Percentiles rank a stretch among this genome's conserved stretches.
Conservation (phyloP, 176 grass and related monocot genomes). For the Oryza glumipatula region DNA sequence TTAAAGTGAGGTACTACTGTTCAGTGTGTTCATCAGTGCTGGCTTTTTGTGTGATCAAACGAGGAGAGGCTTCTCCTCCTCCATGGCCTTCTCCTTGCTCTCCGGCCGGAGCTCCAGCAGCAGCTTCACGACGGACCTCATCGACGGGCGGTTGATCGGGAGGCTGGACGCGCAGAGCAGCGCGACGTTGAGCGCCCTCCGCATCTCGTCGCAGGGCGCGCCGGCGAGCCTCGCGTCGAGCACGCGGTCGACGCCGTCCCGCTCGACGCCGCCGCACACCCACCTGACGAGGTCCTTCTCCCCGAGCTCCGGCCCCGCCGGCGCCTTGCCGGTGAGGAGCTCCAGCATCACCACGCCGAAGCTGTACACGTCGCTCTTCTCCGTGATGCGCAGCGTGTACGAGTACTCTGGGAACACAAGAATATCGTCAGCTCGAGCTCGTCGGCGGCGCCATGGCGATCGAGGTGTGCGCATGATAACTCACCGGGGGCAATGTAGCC, state of each 20-base stretch:
- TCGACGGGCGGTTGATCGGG: slow-evolving; percentile 61
- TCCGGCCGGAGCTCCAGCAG: slow-evolving; percentile 44
- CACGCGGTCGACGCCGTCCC: slow-evolving; percentile 46
- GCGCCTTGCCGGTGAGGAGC: slow-evolving; percentile 62
- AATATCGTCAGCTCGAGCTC: not conserved
- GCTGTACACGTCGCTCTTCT: slow-evolving; percentile 96
- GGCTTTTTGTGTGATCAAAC: slow-evolving; percentile 26
- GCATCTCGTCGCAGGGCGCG: slow-evolving; percentile 48
- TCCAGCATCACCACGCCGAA: slow-evolving; percentile 89
- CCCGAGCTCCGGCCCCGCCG: slow-evolving; percentile 57
- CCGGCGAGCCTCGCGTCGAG: slow-evolving; percentile 62
- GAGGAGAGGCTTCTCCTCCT: slow-evolving; percentile 25
- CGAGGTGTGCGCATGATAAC: not conserved
- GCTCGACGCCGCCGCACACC: slow-evolving; percentile 55
- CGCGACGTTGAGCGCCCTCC: slow-evolving; percentile 61
- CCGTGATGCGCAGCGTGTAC: slow-evolving; percentile 73
- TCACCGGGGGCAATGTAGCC: slow-evolving; percentile 91
- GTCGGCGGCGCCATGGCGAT: not conserved
- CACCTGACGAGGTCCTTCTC: slow-evolving; percentile 77
- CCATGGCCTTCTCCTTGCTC: slow-evolving; percentile 28
- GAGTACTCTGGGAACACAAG: slow-evolving; percentile 56
- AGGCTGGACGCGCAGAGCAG: slow-evolving; percentile 72
- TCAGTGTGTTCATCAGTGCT: not conserved
- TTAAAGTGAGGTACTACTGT: not conserved
- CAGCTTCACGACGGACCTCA: slow-evolving; percentile 74